Conservation (phyloP, 768 basidiomycete species). For the Suillus variegatus region DNA sequence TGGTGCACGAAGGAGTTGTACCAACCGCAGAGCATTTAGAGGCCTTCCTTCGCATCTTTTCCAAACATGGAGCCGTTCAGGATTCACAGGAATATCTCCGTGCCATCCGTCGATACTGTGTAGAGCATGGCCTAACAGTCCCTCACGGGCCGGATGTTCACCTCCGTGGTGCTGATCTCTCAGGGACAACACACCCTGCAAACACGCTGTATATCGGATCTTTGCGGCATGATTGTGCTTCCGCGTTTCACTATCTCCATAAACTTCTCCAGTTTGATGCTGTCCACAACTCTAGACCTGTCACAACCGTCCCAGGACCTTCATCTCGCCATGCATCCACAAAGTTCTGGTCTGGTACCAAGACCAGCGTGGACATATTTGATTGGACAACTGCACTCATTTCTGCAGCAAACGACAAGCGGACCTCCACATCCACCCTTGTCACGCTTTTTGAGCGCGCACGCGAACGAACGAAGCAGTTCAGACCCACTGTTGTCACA, state of each 20-base stretch:
- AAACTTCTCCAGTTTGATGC: slow-evolving; percentile 34
- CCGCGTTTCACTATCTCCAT: slow-evolving; percentile 50
- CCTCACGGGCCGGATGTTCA: slow-evolving; percentile 20
- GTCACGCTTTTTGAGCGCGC: slow-evolving; percentile 40
- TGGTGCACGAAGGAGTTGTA: slow-evolving; percentile 40
- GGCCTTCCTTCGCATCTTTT: slow-evolving; percentile 47
- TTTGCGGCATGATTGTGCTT: slow-evolving; percentile 39
- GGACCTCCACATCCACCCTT: slow-evolving; percentile 33
- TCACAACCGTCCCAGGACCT: slow-evolving; percentile 2
- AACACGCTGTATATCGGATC: slow-evolving; percentile 46
- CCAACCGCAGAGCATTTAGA: slow-evolving; percentile 49
- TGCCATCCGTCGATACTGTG: slow-evolving; percentile 36
- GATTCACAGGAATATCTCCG: slow-evolving; percentile 41
- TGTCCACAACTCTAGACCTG: slow-evolving; percentile 10
- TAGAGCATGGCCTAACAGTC: slow-evolving; percentile 16
- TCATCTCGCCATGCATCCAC: neutral
- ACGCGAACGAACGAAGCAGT: slow-evolving; percentile 23
- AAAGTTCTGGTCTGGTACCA: slow-evolving; percentile 17
- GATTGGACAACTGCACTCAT: slow-evolving; percentile 49
- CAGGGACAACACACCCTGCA: slow-evolving; percentile 35
- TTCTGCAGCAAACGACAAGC: slow-evolving; percentile 43
- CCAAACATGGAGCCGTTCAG: slow-evolving; percentile 44
- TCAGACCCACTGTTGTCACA: slow-evolving; percentile 45
- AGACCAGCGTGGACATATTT: slow-evolving; percentile 40
- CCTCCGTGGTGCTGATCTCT: neutral